Evolutionary conservation across 495 filamentous ascomycete species (phyloP), one percentile per base, ranked within the genome.

Genomic region (Halenospora varia): DNA sequence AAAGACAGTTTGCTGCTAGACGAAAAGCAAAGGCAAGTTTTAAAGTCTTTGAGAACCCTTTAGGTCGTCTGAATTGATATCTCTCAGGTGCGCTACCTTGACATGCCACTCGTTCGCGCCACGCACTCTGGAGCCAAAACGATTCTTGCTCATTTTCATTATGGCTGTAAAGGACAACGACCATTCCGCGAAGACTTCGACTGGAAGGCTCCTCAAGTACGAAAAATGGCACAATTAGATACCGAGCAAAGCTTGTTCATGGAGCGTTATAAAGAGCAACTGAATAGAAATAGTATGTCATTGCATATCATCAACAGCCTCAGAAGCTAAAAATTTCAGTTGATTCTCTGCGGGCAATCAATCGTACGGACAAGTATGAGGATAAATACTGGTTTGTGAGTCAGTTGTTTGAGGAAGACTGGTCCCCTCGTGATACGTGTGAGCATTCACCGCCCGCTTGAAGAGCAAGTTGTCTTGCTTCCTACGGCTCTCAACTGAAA

Each of bases 121-220:
- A 72, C 67, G 0, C 69, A 74, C 53, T 74, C 71, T 40, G 68
- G 71, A 17, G 70, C 71, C 29, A 74, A 72, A 55, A 72, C 71
- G 9, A 72, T 74, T 40, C 64, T 74, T 10, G 71, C 71, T n/a
- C 70, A 74, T 61, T 74, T 74, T 49, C 71, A 74, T 55, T 74
- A 72, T 41, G 68, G 66, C 40, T 72, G 69, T 61, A 72, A 72
- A 60, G 71, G 71, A 1, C 65, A 74, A 51, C 52, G 56, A 52
- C 66, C 71, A 24, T 74, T 72, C 52, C 60, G 57, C 3, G 48
- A 54, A 15, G 62, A 54, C 24, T 74, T 71, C 45, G 58, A 74
- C 53, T 74, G 71, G 71, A 59, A 39, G 19, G 49, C 67, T 11
- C 59, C 59, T 9, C 48, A 49, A 26, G 63, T 71, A 13, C 59